Evolutionary conservation across 495 filamentous ascomycete genomes (phyloP).

Genomic region (Hyaloscypha bicolor): DNA sequence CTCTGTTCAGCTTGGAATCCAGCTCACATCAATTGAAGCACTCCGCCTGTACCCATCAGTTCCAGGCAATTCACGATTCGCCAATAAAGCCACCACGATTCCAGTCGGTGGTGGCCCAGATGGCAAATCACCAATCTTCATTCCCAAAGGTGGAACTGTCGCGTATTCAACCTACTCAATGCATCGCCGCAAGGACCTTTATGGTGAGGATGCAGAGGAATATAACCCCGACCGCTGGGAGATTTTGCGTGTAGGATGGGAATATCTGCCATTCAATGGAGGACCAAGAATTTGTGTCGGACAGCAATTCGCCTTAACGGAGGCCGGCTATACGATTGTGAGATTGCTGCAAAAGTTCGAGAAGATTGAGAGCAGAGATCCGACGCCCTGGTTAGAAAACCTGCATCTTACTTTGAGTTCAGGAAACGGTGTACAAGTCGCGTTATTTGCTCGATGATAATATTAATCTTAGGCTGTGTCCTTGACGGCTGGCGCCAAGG

Average conservation of each 20-base stretch:
- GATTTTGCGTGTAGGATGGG: slow-evolving; percentile 60
- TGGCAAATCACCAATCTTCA: slow-evolving; percentile 61
- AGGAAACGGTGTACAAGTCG: slow-evolving; percentile 10
- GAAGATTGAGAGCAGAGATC: slow-evolving; percentile 47
- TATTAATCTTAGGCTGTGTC: background rate
- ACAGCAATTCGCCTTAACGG: slow-evolving; percentile 75
- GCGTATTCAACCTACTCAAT: slow-evolving; percentile 67
- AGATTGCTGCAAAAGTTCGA: slow-evolving; percentile 70
- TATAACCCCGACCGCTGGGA: slow-evolving; percentile 59
- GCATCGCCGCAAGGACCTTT: slow-evolving; percentile 71
- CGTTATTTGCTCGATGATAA: slow-evolving; percentile 5
- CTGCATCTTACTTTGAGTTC: slow-evolving; percentile 16
- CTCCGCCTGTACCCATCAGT: slow-evolving; percentile 45
- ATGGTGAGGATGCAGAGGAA: slow-evolving; percentile 42
- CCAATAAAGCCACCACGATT: slow-evolving; percentile 71
- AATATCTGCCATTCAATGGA: slow-evolving; percentile 59
- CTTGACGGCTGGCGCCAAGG: too few species aligned
- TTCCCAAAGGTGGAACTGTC: slow-evolving; percentile 66
- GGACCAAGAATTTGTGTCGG: slow-evolving; percentile 78
- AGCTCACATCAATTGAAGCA: background rate
- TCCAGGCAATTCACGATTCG: slow-evolving; percentile 73
- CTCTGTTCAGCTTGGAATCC: too few species aligned
- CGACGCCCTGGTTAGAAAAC: slow-evolving; percentile 37
- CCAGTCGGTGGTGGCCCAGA: slow-evolving; percentile 76
- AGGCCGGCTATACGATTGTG: slow-evolving; percentile 72